Conservation (phyloP, 208 protist species). For the Strigomonas culicis region DNA sequence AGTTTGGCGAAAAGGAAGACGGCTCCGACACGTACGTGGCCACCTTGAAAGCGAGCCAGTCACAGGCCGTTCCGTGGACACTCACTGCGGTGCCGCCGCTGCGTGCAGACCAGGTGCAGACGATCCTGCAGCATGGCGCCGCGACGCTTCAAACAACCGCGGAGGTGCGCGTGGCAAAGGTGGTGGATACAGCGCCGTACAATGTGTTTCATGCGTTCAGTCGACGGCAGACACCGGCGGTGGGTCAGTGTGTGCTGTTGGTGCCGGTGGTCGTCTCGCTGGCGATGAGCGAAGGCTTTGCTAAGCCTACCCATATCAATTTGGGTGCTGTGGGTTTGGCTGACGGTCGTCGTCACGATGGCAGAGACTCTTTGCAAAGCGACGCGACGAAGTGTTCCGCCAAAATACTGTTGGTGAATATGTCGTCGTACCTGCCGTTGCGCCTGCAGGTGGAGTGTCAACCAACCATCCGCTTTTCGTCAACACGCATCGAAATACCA, state of each 20-base stretch:
- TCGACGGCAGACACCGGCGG: constrained; percentile 22
- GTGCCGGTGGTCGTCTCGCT: constrained; percentile 37
- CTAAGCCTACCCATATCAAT: constrained; percentile 34
- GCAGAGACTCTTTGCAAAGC: neutral
- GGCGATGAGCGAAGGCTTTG: constrained; percentile 64
- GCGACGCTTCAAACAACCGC: constrained; percentile 8
- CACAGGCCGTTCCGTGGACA: neutral
- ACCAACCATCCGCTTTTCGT: constrained; percentile 61
- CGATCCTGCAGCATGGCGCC: neutral
- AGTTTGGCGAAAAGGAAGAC: constrained; percentile 22
- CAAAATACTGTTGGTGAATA: constrained; percentile 25
- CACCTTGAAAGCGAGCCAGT: neutral
- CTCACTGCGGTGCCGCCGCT: neutral
- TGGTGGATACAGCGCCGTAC: constrained; percentile 3
- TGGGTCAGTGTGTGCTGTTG: constrained; percentile 40
- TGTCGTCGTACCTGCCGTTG: constrained; percentile 66
- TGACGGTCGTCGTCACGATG: constrained; percentile 7
- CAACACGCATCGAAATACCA: constrained; percentile 50
- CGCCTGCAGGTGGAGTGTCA: constrained; percentile 71
- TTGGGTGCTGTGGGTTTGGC: constrained; percentile 27
- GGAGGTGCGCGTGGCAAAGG: constrained; percentile 15
- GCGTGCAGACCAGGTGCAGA: neutral
- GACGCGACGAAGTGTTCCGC: neutral
- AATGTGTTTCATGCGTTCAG: constrained; percentile 8
- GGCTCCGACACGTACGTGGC: constrained; percentile 1